Evolutionary conservation across 1,284 basidiomycete genomes (phyloP).

Genomic region (Coriolopsis trogii): DNA sequence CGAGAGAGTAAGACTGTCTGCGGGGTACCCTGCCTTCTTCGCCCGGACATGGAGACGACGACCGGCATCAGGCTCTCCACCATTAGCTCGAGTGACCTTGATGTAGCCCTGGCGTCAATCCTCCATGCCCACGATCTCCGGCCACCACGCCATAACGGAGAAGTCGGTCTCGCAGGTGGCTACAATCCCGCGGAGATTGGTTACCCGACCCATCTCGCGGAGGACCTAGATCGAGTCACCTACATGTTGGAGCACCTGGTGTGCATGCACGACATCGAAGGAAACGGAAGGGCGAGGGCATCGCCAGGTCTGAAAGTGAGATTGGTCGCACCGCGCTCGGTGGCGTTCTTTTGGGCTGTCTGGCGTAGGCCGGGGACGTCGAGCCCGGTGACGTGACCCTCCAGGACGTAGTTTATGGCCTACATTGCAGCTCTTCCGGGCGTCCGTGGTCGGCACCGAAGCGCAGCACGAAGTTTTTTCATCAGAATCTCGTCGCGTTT

Average conservation of each 20-base stretch:
- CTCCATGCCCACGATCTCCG: conserved; percentile 31
- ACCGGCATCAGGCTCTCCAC: conserved; percentile 35
- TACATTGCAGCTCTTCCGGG: too few relatives aligned
- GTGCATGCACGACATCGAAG: conserved; percentile 49
- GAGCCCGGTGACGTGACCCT: conserved; percentile 45
- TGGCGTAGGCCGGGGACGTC: conserved; percentile 38
- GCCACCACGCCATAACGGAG: conserved; percentile 35
- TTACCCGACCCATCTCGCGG: conserved; percentile 47
- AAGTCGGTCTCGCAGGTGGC: conserved; percentile 43
- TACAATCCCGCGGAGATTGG: conserved; percentile 45
- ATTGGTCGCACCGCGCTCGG: conserved; percentile 33
- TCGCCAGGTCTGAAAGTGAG: conserved; percentile 39
- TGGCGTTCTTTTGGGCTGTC: conserved; percentile 34
- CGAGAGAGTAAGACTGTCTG: conserved; percentile 29
- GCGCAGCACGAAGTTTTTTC: too few relatives aligned
- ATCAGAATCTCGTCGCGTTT: too few relatives aligned
- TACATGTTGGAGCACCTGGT: conserved; percentile 49
- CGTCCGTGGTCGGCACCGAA: too few relatives aligned
- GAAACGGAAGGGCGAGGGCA: conserved; percentile 36
- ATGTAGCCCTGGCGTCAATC: conserved; percentile 31
- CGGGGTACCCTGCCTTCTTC: conserved; percentile 33
- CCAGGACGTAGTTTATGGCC: conserved; percentile 39
- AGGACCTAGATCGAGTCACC: conserved; percentile 41
- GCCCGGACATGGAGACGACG: conserved; percentile 36
- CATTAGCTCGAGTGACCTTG: conserved; percentile 30